phyloP scores from a whole-genome alignment of 2,329 filamentous ascomycete genomes.

The Cladophialophora yegresii region DNA sequence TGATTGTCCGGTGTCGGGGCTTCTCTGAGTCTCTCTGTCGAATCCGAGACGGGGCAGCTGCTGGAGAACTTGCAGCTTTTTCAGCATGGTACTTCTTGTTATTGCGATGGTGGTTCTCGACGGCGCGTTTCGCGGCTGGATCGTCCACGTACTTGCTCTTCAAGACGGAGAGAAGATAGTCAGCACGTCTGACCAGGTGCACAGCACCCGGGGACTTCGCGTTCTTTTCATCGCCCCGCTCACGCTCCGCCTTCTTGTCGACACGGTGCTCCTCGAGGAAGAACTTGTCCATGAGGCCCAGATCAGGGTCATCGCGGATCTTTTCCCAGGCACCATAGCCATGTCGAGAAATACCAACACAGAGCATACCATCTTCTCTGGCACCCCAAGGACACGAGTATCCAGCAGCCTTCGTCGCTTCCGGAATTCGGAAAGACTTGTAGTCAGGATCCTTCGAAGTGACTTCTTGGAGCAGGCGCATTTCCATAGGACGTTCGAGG shows the following conservation, averaged over 20 bases:
- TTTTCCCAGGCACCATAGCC: constrained; percentile 95
- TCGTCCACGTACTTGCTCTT: constrained; percentile 79
- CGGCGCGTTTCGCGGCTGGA: constrained; percentile 68
- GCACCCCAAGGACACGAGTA: constrained; percentile 92
- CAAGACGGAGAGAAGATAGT: constrained; percentile 93
- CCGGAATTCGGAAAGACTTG: constrained; percentile 80
- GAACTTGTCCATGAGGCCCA: constrained; percentile 85
- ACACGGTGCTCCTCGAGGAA: constrained; percentile 98
- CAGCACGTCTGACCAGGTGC: constrained; percentile 88
- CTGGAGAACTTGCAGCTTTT: constrained; percentile 45
- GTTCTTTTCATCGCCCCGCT: constrained; percentile 63
- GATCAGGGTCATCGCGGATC: constrained; percentile 86
- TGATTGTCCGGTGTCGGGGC: constrained; percentile 46
- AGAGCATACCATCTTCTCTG: constrained; percentile 94
- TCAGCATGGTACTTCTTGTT: constrained; percentile 67
- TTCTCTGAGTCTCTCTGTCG: constrained; percentile 47
- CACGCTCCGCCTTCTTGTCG: constrained; percentile 92
- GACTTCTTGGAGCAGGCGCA: constrained; percentile 77
- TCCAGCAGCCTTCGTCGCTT: constrained; percentile 87
- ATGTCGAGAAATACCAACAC: constrained; percentile 87
- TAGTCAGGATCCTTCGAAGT: constrained; percentile 65
- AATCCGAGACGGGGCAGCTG: constrained; percentile 47
- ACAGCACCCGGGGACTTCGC: constrained; percentile 92
- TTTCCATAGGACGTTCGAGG: constrained; percentile 83
- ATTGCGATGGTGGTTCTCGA: constrained; percentile 93